Percentiles rank a stretch among this genome's conserved stretches.
phyloP scores from a whole-genome alignment of 2,329 filamentous ascomycete genomes.

The Zopfia rhizophila region DNA sequence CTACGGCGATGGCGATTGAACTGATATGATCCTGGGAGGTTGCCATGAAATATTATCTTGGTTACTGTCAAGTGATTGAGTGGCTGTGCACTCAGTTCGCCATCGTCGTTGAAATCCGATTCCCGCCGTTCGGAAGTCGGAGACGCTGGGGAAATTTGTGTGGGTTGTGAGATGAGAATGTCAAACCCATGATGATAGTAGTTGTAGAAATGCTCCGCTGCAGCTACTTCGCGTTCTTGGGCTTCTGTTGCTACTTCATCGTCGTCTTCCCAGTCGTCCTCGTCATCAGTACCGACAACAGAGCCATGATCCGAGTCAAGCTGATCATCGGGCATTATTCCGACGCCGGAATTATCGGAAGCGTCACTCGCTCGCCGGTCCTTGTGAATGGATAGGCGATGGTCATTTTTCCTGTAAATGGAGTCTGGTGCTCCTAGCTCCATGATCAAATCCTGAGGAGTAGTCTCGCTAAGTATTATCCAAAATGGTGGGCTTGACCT shows the following conservation, averaged over 20 bases:
- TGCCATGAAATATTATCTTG: constrained; percentile 93
- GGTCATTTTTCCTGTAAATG: constrained; percentile 91
- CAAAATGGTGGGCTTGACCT: constrained; percentile 73
- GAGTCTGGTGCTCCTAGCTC: constrained; percentile 94
- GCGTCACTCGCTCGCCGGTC: constrained; percentile 49
- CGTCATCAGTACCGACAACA: constrained; percentile 49
- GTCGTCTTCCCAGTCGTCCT: constrained; percentile 59
- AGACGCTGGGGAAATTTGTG: constrained; percentile 64
- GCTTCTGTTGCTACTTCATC: constrained; percentile 62
- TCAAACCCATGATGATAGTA: constrained; percentile 98
- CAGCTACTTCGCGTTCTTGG: constrained; percentile 68
- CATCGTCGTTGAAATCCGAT: constrained; percentile 32
- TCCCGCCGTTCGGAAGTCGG: constrained; percentile 67
- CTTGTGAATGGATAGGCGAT: constrained; percentile 83
- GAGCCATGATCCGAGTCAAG: constrained; percentile 46
- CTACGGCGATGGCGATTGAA: constrained; percentile 94
- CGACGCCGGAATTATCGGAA: constrained; percentile 43
- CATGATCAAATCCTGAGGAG: constrained; percentile 88
- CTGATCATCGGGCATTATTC: constrained; percentile 41
- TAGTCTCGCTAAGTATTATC: constrained; percentile 85
- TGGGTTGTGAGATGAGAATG: constrained; percentile 84
- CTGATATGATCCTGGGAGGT: constrained; percentile 93
- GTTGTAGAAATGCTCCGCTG: constrained; percentile 87
- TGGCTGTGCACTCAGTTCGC: constrained; percentile 42
- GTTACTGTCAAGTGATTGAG: constrained; percentile 80